Base-by-base conservation (phyloP, 1,284 basidiomycete species). In the Cutaneotrichosporon sp. region DNA sequence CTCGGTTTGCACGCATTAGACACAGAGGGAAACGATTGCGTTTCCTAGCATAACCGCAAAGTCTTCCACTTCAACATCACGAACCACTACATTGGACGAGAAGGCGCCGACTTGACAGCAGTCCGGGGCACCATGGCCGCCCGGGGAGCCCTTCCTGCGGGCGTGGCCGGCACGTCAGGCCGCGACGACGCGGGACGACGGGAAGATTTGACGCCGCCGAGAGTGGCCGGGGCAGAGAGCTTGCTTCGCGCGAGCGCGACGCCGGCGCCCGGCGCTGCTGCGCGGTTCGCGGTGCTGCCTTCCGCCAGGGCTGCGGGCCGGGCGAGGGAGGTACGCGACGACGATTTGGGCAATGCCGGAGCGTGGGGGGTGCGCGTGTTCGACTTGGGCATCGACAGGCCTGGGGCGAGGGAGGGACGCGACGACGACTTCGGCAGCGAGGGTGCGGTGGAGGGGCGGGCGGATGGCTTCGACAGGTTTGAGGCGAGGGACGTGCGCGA, bases 51-150 rank as follows among this genome's bases (percentile, higher is more conserved):
- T n/a, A n/a, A n/a, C n/a, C n/a, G n/a, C n/a, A n/a, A n/a, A n/a
- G n/a, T n/a, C n/a, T n/a, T n/a, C n/a, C n/a, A n/a, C n/a, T n/a
- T n/a, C n/a, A n/a, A n/a, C n/a, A n/a, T n/a, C n/a, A n/a, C n/a
- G n/a, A n/a, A n/a, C n/a, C n/a, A n/a, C n/a, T n/a, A n/a, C n/a
- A n/a, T n/a, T n/a, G n/a, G n/a, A n/a, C n/a, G n/a, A n/a, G n/a
- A n/a, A n/a, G n/a, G n/a, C n/a, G n/a, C n/a, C n/a, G n/a, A n/a
- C n/a, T n/a, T n/a, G n/a, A 31, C 29, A 14, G 22, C 29, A n/a
- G 42, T 44, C 5, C 42, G 42, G 25, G 42, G 42, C 17, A 44
- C 42, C 42, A 44, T 44, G 5, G 42, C 42, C 5, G 42, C 42
- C 8, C 42, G 27, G 17, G 42, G 42, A 10, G 42, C 42, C 8